Base-by-base conservation (phyloP, 176 grass and related monocot species). In the Bolboschoenus planiculmis region DNA sequence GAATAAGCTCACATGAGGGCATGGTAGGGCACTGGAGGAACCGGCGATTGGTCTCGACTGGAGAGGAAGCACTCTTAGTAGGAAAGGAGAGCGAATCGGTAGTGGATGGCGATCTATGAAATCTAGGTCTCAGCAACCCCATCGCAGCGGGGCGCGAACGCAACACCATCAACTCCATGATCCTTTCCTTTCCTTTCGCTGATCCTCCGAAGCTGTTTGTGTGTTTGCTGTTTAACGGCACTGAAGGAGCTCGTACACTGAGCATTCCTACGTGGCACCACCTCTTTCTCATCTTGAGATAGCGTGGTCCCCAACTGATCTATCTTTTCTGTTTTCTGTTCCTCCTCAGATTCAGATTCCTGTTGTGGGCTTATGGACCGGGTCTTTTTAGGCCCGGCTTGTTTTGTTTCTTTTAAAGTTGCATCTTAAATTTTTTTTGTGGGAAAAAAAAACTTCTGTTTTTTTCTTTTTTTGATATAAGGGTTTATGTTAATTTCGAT, bases 101-200 rank as follows among this genome's bases (percentile, higher is more conserved):
- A 14, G 50, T 37, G 20, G 36, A 39, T 60, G 35, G 30, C 56
- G 14, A 11, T 55, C 51, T 39, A 7, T 35, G 47, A 30, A 61
- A 1, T 42, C 20, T 55, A 20, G 50, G 31, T 3, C 78, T 36
- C 21, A 31, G 5, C 11, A 40, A 39, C 30, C 48, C 30, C 15
- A 58, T 64, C 8, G 79, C 13, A 64, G 37, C 40, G 13, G 59
- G 56, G 26, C 55, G 56, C 55, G 59, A 44, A 33, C 79, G 59
- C 56, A 61, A 4, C 20, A 58, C 56, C 79, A 82, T 82, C 13
- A 82, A n/a, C 57, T 82, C 79, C 79, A 82, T 82, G 46, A 5
- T n/a, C n/a, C n/a, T n/a, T n/a, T n/a, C n/a, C n/a, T n/a, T n/a
- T n/a, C n/a, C n/a, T n/a, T 53, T 36, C 13, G 74, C 13, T 56